Evolutionary conservation across 2,329 filamentous ascomycete species (phyloP).

Genomic region (Neonectria magnoliae): DNA sequence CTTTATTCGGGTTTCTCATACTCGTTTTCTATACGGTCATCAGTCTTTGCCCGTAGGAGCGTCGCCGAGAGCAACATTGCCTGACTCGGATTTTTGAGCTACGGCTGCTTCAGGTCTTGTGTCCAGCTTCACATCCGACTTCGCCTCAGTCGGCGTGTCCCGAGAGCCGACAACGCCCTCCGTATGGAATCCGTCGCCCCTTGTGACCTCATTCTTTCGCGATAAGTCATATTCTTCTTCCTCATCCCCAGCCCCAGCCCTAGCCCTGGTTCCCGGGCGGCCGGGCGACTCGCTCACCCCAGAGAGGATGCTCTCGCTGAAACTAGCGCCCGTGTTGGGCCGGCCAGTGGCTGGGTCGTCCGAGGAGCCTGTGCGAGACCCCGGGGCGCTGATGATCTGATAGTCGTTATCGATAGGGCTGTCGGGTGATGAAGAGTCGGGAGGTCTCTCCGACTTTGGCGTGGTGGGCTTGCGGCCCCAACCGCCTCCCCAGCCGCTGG

Average conservation of each 20-base stretch:
- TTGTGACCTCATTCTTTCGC: constrained; percentile 28
- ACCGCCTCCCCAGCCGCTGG: constrained; percentile 55
- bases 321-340: constrained; percentile 54
- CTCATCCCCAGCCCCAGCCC: constrained; percentile 20
- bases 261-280: constrained; percentile 32
- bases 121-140: not conserved
- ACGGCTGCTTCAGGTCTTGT: not conserved
- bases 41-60: not conserved
- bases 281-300: constrained; percentile 45
- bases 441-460: constrained; percentile 45
- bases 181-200: constrained; percentile 41
- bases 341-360: constrained; percentile 41
- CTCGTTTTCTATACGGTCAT: constrained; percentile 10
- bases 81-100: not conserved
- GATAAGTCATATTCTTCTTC: constrained; percentile 18
- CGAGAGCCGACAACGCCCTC: constrained; percentile 40
- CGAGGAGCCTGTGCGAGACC: constrained; percentile 42
- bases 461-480: constrained; percentile 51
- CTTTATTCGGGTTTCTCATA: constrained; percentile 17
- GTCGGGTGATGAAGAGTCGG: constrained; percentile 47
- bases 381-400: constrained; percentile 47
- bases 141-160: constrained; percentile 28
- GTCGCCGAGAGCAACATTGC: not conserved
- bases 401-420: constrained; percentile 53
- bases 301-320: constrained; percentile 58